These are phyloP conservation scores for Gossypium davidsonii DNA, from an alignment of 441 rosid species.

Conservation along the genomic window DNA sequence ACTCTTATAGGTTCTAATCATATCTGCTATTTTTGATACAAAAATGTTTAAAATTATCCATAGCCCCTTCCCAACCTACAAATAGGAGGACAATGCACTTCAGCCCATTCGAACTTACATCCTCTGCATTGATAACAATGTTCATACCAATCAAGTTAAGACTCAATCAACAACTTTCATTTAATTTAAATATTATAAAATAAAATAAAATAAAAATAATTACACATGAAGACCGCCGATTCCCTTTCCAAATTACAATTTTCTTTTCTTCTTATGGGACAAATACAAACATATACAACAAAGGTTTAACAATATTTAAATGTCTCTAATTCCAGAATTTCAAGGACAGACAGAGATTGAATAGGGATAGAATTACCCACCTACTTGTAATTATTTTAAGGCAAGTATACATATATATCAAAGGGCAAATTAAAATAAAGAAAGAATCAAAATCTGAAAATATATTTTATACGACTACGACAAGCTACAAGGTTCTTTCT, in stretches of 20 bases:
- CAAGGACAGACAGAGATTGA: constrained; percentile 51
- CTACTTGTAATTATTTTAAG: background rate
- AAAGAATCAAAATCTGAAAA: constrained; percentile 30
- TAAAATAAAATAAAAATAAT: background rate
- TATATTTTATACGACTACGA: constrained; percentile 27
- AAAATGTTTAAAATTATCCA: too few species aligned
- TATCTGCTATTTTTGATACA: too few species aligned
- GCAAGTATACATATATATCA: background rate
- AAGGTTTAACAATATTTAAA: constrained; percentile 1
- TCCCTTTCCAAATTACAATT: constrained; percentile 9
- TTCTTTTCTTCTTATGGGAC: constrained; percentile 6
- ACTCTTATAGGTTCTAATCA: too few species aligned
- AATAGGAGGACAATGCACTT: too few species aligned
- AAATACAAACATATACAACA: background rate
- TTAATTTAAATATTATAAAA: background rate
- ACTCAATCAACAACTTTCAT: too few species aligned
- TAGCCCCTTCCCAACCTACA: too few species aligned
- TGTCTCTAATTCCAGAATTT: constrained; percentile 21
- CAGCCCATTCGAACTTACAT: too few species aligned
- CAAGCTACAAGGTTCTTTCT: constrained; percentile 46
- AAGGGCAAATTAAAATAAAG: background rate
- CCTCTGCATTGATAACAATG: too few species aligned
- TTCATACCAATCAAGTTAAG: fast-evolving
- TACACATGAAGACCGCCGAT: constrained; percentile 45
- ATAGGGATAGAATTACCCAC: constrained; percentile 25